phyloP scores from a whole-genome alignment of 2,329 filamentous ascomycete genomes.

The Verticillium alfalfae region DNA sequence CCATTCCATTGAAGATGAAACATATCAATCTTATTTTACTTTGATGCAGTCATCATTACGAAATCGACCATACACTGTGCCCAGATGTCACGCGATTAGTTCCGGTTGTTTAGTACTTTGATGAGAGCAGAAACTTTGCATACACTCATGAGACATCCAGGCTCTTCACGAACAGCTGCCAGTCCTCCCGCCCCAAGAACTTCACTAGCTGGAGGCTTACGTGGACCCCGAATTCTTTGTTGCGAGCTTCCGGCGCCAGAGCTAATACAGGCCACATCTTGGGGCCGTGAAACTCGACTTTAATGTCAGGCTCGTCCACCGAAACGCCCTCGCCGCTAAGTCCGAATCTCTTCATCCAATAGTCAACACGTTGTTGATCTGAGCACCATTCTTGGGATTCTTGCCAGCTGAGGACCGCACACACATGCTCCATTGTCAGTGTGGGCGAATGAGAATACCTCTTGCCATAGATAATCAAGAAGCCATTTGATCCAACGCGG shows the following conservation, averaged over 20 bases:
- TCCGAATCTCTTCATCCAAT: neutral
- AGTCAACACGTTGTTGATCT: neutral
- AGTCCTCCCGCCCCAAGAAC: neutral
- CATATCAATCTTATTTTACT: too few species aligned
- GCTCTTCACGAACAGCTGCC: neutral
- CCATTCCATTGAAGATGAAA: too few species aligned
- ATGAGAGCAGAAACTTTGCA: too few species aligned
- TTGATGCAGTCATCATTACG: too few species aligned
- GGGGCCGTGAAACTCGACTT: neutral
- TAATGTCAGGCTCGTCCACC: neutral
- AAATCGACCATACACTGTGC: too few species aligned
- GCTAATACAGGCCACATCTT: too few species aligned
- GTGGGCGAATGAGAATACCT: too few species aligned
- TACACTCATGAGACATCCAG: neutral
- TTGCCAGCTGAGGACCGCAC: neutral
- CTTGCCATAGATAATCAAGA: neutral
- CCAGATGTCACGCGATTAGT: too few species aligned
- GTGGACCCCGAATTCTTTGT: neutral
- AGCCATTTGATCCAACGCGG: neutral
- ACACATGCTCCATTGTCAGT: neutral
- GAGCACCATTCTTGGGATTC: neutral
- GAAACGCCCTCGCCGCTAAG: neutral
- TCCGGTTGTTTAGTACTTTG: too few species aligned
- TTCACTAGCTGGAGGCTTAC: neutral
- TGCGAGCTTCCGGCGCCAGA: neutral